A percentile compares a stretch with the other conserved stretches of the same genome.
Conservation (phyloP, 2,329 filamentous ascomycete species). For the Trichoderma breve region DNA sequence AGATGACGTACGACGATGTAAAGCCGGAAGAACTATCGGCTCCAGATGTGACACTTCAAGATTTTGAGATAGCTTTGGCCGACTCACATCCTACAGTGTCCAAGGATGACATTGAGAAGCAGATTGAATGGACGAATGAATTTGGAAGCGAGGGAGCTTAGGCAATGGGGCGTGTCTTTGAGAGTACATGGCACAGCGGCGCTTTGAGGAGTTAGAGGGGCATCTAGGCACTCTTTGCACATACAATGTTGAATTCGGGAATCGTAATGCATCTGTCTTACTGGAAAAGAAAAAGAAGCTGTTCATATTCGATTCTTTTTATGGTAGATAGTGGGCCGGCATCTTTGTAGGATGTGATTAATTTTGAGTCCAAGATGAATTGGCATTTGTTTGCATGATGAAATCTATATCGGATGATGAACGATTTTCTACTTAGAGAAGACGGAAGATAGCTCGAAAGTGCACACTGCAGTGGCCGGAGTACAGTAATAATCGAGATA, state of each 20-base stretch:
- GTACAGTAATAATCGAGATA: no score
- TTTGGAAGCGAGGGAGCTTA: constrained; percentile 85
- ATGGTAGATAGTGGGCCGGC: neutral
- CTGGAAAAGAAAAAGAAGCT: constrained; percentile 1
- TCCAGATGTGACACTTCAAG: constrained; percentile 81
- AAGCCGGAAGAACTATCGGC: constrained; percentile 82
- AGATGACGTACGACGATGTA: constrained; percentile 92
- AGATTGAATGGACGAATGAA: constrained; percentile 91
- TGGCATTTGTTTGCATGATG: neutral
- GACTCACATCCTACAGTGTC: constrained; percentile 87
- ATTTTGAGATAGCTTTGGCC: constrained; percentile 91
- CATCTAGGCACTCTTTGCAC: constrained; percentile 24
- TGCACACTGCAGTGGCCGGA: neutral
- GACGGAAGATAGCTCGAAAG: neutral
- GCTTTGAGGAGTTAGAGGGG: constrained; percentile 32
- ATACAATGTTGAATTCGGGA: constrained; percentile 20
- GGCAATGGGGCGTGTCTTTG: constrained; percentile 20
- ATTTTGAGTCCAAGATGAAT: neutral
- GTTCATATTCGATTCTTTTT: neutral
- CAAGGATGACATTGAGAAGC: constrained; percentile 76
- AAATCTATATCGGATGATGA: neutral
- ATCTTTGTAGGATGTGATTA: neutral
- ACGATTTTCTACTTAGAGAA: neutral
- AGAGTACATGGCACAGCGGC: constrained; percentile 30
- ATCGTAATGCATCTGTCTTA: constrained; percentile 7